Evolutionary conservation across 2,329 filamentous ascomycete species (phyloP).

Genomic region (Dactylellina cionopaga): DNA sequence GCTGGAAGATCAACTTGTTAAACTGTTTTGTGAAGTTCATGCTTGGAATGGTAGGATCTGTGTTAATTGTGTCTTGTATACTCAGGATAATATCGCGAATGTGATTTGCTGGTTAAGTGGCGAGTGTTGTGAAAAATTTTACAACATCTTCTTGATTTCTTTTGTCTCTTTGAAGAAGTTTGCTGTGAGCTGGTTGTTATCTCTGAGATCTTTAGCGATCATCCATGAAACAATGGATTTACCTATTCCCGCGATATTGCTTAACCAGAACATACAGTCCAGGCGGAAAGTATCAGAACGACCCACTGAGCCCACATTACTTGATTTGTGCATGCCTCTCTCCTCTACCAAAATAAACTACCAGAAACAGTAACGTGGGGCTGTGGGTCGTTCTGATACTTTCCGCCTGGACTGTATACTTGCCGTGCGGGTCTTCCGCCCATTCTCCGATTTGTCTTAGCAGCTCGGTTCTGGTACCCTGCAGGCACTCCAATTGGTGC

Average conservation of each 20-base stretch:
- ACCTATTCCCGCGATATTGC: slow-evolving; percentile 59
- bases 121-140: slow-evolving; percentile 13
- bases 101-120: background rate
- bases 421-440: slow-evolving; percentile 20
- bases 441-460: slow-evolving; percentile 51
- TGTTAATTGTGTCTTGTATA: background rate
- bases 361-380: too few relatives aligned
- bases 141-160: background rate
- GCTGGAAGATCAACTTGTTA: background rate
- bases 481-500: slow-evolving; percentile 54
- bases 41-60: background rate
- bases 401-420: too few relatives aligned
- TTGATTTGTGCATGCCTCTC: too few relatives aligned
- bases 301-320: too few relatives aligned
- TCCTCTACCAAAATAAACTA: too few relatives aligned
- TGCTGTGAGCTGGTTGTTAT: background rate
- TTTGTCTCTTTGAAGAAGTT: slow-evolving; percentile 22
- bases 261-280: slow-evolving; percentile 60
- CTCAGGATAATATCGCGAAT: background rate
- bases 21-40: slow-evolving; percentile 2
- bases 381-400: too few relatives aligned
- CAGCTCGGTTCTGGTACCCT: slow-evolving; percentile 55
- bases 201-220: background rate
- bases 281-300: too few relatives aligned
- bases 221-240: slow-evolving; percentile 16